Evolutionary conservation across 768 basidiomycete species (phyloP), one percentile per base, ranked within the genome.

Genomic region (Russula virescens): DNA sequence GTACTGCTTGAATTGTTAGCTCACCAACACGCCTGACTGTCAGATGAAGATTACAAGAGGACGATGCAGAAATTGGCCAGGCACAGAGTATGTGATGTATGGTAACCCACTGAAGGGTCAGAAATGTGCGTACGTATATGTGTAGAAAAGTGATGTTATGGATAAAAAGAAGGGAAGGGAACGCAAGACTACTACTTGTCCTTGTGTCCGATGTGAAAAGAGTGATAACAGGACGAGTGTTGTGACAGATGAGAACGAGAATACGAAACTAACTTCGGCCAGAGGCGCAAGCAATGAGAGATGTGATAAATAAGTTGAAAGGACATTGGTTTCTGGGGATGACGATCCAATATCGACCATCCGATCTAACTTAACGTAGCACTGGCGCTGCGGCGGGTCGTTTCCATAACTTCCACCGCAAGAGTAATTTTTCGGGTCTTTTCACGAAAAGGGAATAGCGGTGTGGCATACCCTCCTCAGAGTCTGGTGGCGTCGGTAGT

Each of bases 401-500:
- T 2, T 52, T 64, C 63, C 52, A 64, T 7, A 60, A 55, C 23
- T 55, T 60, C 58, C 53, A 45, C 6, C 38, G 46, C 28, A 26
- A 49, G 6, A 26, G 1, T 2, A 21, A 53, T 47, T 46, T 35
- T 25, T 21, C 28, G 18, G 19, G 9, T n/a, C 45, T 0, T 7
- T 11, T 7, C 38, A 25, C 13, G 19, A 38, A 11, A 3, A 18
- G 0, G 8, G 9, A 9, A n/a, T 16, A 28, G 18, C 47, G 62
- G 28, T n/a, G 38, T 21, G 40, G 34, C 7, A 28, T 7, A 21
- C 49, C 63, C 61, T 74, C 74, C 42, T 72, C 72, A 31, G 75
- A 75, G 43, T 70, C 70, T 23, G 74, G 71, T 31, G 73, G 73
- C 14, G 73, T 73, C 25, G 71, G 73, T 8, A 71, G 59, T 28